Conservation (phyloP, 176 grass and related monocot species). For the Oryza punctata region DNA sequence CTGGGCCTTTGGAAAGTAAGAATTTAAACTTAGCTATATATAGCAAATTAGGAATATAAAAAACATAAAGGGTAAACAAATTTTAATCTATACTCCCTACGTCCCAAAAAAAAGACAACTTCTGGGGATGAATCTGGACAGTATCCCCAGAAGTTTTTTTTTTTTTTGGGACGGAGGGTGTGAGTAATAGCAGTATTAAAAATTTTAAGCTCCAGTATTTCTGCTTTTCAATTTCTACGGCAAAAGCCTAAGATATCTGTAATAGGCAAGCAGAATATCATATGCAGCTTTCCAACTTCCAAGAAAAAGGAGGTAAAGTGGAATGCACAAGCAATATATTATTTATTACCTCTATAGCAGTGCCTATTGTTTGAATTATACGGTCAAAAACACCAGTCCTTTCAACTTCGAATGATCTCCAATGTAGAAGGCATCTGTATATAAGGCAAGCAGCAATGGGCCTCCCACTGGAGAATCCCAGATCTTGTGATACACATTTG, state of each 20-base stretch:
- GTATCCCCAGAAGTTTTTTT: no score
- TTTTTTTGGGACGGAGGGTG: no score
- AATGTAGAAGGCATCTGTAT: conserved; percentile 96
- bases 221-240: conserved; percentile 17
- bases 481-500: conserved; percentile 96
- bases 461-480: conserved; percentile 84
- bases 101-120: no score
- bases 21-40: conserved; percentile 36
- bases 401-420: conserved; percentile 99
- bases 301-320: background rate
- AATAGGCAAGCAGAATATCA: conserved; percentile 32
- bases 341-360: conserved; percentile 77
- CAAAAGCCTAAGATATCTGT: conserved; percentile 4
- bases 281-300: background rate
- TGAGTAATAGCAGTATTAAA: background rate
- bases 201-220: conserved; percentile 9
- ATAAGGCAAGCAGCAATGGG: conserved; percentile 94
- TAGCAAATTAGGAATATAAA: background rate
- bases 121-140: no score
- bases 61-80: conserved; percentile 5
- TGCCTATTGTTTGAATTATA: conserved; percentile 92
- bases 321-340: background rate
- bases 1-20: conserved; percentile 54
- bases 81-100: background rate
- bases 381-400: conserved; percentile 94